Evolutionary conservation across 179 eudicot species (phyloP).

Genomic region (Pouteria campechiana): DNA sequence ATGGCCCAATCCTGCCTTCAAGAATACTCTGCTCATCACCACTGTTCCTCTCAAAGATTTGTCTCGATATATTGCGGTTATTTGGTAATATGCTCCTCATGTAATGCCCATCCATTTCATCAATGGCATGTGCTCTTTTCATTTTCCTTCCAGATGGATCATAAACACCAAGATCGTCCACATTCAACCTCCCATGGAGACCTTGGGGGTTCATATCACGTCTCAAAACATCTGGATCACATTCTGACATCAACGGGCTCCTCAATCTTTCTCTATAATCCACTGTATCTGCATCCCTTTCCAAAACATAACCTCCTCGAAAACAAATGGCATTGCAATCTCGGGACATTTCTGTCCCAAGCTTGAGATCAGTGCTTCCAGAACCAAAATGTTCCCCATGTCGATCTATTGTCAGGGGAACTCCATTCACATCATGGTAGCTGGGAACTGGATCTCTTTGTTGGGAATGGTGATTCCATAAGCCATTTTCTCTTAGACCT

Average conservation of each 20-base stretch:
- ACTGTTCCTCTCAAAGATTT: conserved; percentile 7
- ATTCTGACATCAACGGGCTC: conserved; percentile 9
- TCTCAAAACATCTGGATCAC: conserved; percentile 11
- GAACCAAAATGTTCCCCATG: conserved; percentile 17
- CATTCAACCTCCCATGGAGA: conserved; percentile 6
- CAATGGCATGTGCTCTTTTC: conserved; percentile 19
- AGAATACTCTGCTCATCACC: conserved; percentile 13
- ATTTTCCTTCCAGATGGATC: conserved; percentile 7
- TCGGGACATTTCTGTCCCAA: conserved; percentile 16
- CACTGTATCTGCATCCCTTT: conserved; percentile 16
- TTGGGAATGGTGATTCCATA: conserved; percentile 13
- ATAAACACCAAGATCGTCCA: conserved; percentile 11
- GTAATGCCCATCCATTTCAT: conserved; percentile 11
- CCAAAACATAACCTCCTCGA: conserved; percentile 14
- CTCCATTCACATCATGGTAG: conserved; percentile 12
- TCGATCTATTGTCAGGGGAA: conserved; percentile 6
- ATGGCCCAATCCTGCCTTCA: conserved; percentile 10
- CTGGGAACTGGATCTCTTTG: conserved; percentile 10
- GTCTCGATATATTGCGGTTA: conserved; percentile 9
- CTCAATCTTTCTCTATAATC: conserved; percentile 20
- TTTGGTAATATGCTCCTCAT: conserved; percentile 8
- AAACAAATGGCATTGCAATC: conserved; percentile 10
- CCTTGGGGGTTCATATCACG: conserved; percentile 5
- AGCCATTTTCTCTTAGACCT: conserved; percentile 7
- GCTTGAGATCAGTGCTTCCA: conserved; percentile 12